Base-by-base conservation (phyloP, 2,329 filamentous ascomycete species). In the Trichoderma citrinoviride region DNA sequence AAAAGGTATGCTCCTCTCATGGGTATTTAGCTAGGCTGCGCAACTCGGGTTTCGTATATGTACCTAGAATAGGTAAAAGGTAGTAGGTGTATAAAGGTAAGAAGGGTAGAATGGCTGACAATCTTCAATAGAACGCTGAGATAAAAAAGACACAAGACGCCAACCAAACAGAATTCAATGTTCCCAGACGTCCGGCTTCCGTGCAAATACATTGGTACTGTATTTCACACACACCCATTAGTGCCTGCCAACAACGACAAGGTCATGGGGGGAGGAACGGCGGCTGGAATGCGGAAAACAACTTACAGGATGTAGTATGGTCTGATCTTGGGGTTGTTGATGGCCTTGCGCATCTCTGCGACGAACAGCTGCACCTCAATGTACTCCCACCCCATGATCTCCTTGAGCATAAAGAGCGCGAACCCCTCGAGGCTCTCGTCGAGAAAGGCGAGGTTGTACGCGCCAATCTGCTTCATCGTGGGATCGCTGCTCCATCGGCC, bases 371-470 rank as follows among this genome's bases (percentile, higher is more conserved):
- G 69, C 3, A 72, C 68, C 23, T 71, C 66, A 1, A 61, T 62
- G 23, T 70, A 68, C 17, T 70, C 68, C 72, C 71, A 73, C 17
- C 69, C 68, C 68, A 75, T 68, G 8, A 76, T 65, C 47, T 73
- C 69, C 14, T 66, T 71, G 15, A 75, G 64, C 64, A 75, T 55
- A 40, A 70, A 74, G 21, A 72, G 63, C 3, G 69, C 72, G 40
- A 74, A 71, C 0, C 73, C 73, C 53, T 74, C 73, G 7, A 74
- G 50, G 43, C 72, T 73, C 44, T 71, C 64, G 5, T 72, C 71
- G 61, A 71, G 58, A 21, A 73, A 70, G 7, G 67, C 67, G 10
- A 71, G 67, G 29, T 72, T 71, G 43, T 68, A 70, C 10, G 66
- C 23, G 14, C 68, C 68, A 52, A 70, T 62, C 17, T 64, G 37